Percentiles rank a stretch among this genome's conserved stretches.
These are phyloP conservation scores for Laburnicola sp. DNA, from an alignment of 2,329 filamentous ascomycete species.

Conservation along the genomic window DNA sequence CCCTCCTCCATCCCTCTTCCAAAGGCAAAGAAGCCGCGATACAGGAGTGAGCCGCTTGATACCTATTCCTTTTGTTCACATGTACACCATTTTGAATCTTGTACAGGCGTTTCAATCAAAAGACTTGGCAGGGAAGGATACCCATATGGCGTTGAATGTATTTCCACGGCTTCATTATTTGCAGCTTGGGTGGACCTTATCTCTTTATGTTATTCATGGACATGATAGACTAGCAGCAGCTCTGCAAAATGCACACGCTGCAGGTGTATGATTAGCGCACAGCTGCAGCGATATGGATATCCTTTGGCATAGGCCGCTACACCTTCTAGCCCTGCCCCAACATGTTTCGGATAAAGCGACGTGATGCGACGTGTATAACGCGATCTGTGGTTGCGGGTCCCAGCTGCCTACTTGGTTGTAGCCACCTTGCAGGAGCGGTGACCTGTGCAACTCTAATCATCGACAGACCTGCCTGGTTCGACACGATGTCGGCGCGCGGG, in stretches of 20 bases:
- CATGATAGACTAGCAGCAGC: not conserved
- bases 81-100: slow-evolving; percentile 1
- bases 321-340: not conserved
- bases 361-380: not conserved
- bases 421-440: no score
- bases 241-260: not conserved
- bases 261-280: no score
- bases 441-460: not conserved
- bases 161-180: not conserved
- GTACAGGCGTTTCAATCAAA: slow-evolving; percentile 23
- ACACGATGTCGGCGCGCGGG: slow-evolving; percentile 3
- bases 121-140: slow-evolving; percentile 20
- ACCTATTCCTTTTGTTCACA: slow-evolving; percentile 7
- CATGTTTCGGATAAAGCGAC: not conserved
- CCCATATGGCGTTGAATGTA: slow-evolving; percentile 24
- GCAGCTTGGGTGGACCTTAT: not conserved
- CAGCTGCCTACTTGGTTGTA: no score
- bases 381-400: not conserved
- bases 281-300: not conserved
- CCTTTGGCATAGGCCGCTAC: not conserved
- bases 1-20: slow-evolving; percentile 37
- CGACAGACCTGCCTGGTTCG: not conserved
- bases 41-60: slow-evolving; percentile 6
- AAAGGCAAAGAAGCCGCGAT: slow-evolving; percentile 40
- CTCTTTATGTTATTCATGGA: not conserved